A percentile compares a stretch with the other conserved stretches of the same genome.
phyloP scores from a whole-genome alignment of 1,139 yeast genomes.

The Taiozyma sp. region DNA sequence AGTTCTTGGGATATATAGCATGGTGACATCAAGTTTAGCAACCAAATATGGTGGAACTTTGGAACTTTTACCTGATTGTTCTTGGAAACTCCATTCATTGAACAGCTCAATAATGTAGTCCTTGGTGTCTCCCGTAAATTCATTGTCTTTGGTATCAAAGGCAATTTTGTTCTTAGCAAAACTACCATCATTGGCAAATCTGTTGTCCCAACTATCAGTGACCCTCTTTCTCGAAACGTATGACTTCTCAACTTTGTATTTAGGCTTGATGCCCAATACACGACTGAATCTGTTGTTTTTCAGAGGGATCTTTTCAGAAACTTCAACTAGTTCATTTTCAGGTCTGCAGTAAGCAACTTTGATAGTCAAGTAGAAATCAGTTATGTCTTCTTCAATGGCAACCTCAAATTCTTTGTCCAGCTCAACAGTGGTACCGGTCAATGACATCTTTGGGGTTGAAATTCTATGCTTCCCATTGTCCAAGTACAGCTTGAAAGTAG shows the following conservation, averaged over 20 bases:
- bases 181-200: conserved; percentile 81
- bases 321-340: conserved; percentile 50
- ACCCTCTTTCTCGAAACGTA: conserved; percentile 46
- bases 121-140: conserved; percentile 48
- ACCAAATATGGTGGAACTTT: conserved; percentile 54
- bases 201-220: conserved; percentile 50
- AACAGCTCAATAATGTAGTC: conserved; percentile 56
- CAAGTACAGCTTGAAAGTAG: conserved; percentile 64
- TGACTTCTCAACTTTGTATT: conserved; percentile 37
- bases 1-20: conserved; percentile 66
- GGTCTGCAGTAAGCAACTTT: conserved; percentile 60
- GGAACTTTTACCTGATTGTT: conserved; percentile 28
- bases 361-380: conserved; percentile 64
- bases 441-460: conserved; percentile 59
- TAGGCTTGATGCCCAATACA: conserved; percentile 35
- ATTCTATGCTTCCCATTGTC: conserved; percentile 91
- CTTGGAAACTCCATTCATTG: conserved; percentile 73
- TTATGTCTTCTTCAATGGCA: conserved; percentile 27
- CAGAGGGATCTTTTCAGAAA: conserved; percentile 46
- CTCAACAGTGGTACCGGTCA: conserved; percentile 35
- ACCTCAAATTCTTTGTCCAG: conserved; percentile 85
- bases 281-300: conserved; percentile 24
- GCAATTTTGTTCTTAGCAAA: conserved; percentile 74
- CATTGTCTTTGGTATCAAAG: conserved; percentile 51
- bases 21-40: conserved; percentile 65